Evolutionary conservation across 2,329 filamentous ascomycete species (phyloP), one percentile per base, ranked within the genome.

Genomic region (Colletotrichum lupini): DNA sequence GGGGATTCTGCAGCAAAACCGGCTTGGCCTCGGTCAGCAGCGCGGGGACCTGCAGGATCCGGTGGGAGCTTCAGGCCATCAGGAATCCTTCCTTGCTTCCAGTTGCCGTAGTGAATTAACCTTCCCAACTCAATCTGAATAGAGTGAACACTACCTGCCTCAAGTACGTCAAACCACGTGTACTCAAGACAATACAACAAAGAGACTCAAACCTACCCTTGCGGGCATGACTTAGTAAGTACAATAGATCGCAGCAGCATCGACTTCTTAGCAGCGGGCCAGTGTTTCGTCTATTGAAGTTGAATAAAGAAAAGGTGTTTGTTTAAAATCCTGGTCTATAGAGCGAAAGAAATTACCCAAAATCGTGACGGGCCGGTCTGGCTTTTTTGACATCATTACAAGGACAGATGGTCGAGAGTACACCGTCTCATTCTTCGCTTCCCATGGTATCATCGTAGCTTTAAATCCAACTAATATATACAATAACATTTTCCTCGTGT

Each of bases 391-490:
- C 49, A 24, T 67, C 64, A 74, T 72, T 74, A 74, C 57, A 74
- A 68, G 24, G 72, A 72, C 68, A 68, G 68, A 49, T 24, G 58
- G 42, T 63, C 57, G 62, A 30, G 35, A 52, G 49, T 46, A 62
- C 52, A 60, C 59, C 24, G 6, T 57, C 24, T 59, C 42, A 49
- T 67, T 52, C 68, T 72, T 56, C 68, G 30, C 62, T 68, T 63
- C 52, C 63, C 68, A 68, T 72, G 62, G 68, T 74, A 74, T 72
- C 68, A 64, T 37, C 62, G 68, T 37, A 42, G 22, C 37, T 57
- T 56, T 46, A 24, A 60, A 60, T 63, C 52, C 65, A 58, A 63
- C 16, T 56, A 49, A 32, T 49, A 49, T 60, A 32, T 46, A 66
- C 30, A 28, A 28, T 55, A 49, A 65, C 37, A 52, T 32, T 37